Evolutionary conservation across 495 filamentous ascomycete species (phyloP).

Genomic region (Daldinia decipiens): DNA sequence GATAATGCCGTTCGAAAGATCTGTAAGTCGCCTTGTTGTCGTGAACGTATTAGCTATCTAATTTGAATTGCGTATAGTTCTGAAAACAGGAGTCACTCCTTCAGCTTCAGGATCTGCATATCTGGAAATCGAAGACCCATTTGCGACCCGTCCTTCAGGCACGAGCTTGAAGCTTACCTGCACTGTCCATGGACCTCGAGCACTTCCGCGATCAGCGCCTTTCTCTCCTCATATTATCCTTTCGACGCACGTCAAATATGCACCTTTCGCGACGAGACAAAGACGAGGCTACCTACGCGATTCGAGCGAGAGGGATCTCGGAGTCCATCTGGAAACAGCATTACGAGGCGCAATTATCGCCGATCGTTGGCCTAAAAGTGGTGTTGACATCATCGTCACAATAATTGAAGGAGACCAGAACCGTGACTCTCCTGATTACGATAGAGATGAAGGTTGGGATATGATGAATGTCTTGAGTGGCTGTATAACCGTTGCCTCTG

Average conservation of each 20-base stretch:
- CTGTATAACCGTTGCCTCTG: slow-evolving; percentile 92
- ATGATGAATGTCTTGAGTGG: slow-evolving; percentile 88
- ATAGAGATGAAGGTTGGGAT: slow-evolving; percentile 73
- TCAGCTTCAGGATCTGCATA: slow-evolving; percentile 96
- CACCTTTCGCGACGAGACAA: slow-evolving; percentile 86
- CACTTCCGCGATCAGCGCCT: slow-evolving; percentile 85
- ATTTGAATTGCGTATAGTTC: slow-evolving; percentile 61
- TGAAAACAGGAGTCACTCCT: slow-evolving; percentile 91
- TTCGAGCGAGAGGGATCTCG: slow-evolving; percentile 85
- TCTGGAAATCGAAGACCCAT: slow-evolving; percentile 78
- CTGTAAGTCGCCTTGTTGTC: slow-evolving; percentile 65
- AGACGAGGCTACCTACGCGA: slow-evolving; percentile 90
- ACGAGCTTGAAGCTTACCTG: slow-evolving; percentile 86
- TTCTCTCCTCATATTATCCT: slow-evolving; percentile 92
- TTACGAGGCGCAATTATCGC: slow-evolving; percentile 88
- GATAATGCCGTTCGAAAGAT: slow-evolving; percentile 79
- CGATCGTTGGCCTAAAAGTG: slow-evolving; percentile 95
- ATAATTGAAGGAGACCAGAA: slow-evolving; percentile 86
- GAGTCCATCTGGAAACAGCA: slow-evolving; percentile 89
- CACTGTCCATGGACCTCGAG: slow-evolving; percentile 91
- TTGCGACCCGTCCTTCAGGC: slow-evolving; percentile 59
- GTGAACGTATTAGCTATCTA: background rate
- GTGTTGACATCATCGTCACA: slow-evolving; percentile 89
- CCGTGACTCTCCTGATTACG: slow-evolving; percentile 54
- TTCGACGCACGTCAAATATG: slow-evolving; percentile 93